Base-by-base conservation (phyloP, 1,139 yeast species). In the Suhomyces guaymorum region DNA sequence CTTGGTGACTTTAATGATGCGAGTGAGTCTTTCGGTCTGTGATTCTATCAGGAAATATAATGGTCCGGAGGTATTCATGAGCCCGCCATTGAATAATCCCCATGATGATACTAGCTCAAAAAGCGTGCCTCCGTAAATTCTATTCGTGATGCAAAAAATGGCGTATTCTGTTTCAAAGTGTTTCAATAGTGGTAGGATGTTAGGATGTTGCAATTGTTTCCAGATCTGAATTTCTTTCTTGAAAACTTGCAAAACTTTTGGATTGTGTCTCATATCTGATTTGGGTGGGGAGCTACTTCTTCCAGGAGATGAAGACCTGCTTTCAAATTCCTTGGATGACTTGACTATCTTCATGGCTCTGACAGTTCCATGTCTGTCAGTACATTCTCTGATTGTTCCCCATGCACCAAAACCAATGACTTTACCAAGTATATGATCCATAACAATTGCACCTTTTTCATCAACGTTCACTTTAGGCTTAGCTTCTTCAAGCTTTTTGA, bases 371-470 rank as follows among this genome's bases (percentile, higher is more conserved):
- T 62, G 59, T 14, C 46, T 35, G 20, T 56, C 63, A 28, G 51
- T 52, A 43, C 94, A 87, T 55, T 85, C 94, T 41, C 95, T 66
- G n/a, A 90, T 84, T 21, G 84, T 76, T 3, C 96, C 95, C 84
- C 94, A 89, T 0, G 96, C 95, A 7, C 97, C 97, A 53, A 77
- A 78, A 1, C 96, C 96, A 44, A 89, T 81, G n/a, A 83, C 75
- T 46, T 78, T 80, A 0, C 95, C 96, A 26, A 84, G 54, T 26
- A 65, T 74, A 60, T 81, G 78, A 8, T 73, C 77, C 65, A 82
- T 51, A 0, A 83, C 75, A 8, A 69, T 50, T 5, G 82, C 79
- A 0, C 88, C 90, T 41, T 72, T 70, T 43, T 80, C 85, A 49
- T 80, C 84, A 1, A 67, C 67, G 45, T 70, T 67, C 13, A 43